Evolutionary conservation across 2,329 filamentous ascomycete genomes (phyloP).

Genomic region (Neofusicoccum sp.): DNA sequence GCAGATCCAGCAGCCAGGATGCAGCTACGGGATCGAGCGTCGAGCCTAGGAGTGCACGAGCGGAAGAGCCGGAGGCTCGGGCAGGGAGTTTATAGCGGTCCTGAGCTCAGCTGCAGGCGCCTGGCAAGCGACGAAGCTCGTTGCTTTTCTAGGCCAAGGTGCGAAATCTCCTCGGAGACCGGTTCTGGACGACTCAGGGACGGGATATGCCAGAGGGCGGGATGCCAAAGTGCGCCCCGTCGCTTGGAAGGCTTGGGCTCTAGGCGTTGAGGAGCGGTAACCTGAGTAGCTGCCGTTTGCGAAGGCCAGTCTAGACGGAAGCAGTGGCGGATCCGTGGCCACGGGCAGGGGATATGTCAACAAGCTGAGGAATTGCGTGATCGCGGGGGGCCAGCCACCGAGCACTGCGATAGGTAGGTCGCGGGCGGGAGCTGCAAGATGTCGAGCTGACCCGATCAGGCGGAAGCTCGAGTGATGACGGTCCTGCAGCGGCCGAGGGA

Average conservation of each 20-base stretch:
- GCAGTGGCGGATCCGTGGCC: neutral
- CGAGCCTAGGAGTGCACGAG: constrained; percentile 1
- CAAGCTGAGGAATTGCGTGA: constrained; percentile 14
- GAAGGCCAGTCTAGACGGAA: constrained; percentile 6
- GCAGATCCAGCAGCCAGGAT: constrained; percentile 4
- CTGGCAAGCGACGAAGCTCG: neutral
- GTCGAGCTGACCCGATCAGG: constrained; percentile 6
- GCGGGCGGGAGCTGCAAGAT: neutral
- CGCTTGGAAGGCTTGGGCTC: constrained; percentile 4
- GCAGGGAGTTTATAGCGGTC: constrained; percentile 5
- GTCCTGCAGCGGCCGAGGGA: neutral
- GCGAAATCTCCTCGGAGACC: neutral
- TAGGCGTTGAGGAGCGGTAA: constrained; percentile 5
- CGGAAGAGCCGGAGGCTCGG: constrained; percentile 1
- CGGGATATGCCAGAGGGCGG: neutral
- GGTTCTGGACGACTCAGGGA: neutral
- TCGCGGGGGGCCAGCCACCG: neutral
- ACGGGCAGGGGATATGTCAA: neutral
- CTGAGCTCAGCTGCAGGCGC: neutral
- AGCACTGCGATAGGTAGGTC: constrained; percentile 1
- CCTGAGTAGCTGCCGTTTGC: neutral
- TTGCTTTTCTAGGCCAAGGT: constrained; percentile 7
- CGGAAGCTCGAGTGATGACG: neutral
- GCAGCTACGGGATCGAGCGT: constrained; percentile 4
- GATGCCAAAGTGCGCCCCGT: constrained; percentile 1